Evolutionary conservation across 2,329 filamentous ascomycete species (phyloP).

Genomic region (Westerdykella sp.): DNA sequence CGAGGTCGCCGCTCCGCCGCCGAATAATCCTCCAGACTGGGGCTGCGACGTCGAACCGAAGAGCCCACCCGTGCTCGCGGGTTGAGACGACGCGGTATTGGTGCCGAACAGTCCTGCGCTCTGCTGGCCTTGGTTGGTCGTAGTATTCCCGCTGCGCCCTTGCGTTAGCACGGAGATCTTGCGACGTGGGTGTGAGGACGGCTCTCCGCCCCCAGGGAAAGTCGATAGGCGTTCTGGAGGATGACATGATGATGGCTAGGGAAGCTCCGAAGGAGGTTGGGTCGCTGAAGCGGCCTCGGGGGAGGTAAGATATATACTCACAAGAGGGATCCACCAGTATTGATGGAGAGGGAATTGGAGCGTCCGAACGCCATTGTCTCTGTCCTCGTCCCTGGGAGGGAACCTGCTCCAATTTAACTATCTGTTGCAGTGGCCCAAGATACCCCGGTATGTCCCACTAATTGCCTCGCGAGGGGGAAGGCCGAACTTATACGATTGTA

Average conservation of each 20-base stretch:
- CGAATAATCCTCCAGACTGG: slow-evolving; percentile 20
- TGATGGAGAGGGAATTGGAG: slow-evolving; percentile 49
- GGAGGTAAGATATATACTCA: slow-evolving; percentile 29
- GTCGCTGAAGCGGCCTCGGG: not conserved
- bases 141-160: slow-evolving; percentile 25
- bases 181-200: no score
- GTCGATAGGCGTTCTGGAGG: not conserved
- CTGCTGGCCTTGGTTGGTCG: slow-evolving; percentile 19
- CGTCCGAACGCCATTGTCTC: slow-evolving; percentile 37
- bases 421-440: no score
- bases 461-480: no score
- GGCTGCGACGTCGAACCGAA: slow-evolving; percentile 21
- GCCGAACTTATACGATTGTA: no score
- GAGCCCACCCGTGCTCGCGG: slow-evolving; percentile 22
- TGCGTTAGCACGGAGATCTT: slow-evolving; percentile 15
- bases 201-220: not conserved
- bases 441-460: no score
- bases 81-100: slow-evolving; percentile 16
- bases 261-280: no score
- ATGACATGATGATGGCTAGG: no score
- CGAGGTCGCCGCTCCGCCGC: slow-evolving; percentile 11
- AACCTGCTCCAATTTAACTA: no score
- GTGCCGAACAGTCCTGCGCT: slow-evolving; percentile 26
- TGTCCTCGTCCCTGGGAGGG: no score
- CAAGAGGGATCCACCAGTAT: slow-evolving; percentile 47